These are phyloP conservation scores for Orbilia quercus DNA, from an alignment of 2,329 filamentous ascomycete species.

Conservation along the genomic window DNA sequence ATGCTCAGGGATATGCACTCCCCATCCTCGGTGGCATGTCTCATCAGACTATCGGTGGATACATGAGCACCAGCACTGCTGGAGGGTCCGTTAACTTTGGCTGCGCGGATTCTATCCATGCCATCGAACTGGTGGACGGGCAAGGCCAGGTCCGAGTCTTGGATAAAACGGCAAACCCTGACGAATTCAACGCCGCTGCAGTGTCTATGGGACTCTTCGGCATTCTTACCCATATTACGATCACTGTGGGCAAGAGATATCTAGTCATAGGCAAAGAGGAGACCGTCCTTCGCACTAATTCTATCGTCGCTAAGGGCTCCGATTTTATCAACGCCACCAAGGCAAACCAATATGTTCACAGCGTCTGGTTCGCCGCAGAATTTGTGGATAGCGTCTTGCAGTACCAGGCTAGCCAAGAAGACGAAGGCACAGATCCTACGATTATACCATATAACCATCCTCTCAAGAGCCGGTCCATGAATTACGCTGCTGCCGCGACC, in stretches of 20 bases:
- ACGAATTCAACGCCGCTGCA: slow-evolving; percentile 10
- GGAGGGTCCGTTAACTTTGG: slow-evolving; percentile 9
- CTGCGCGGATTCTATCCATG: slow-evolving; percentile 7
- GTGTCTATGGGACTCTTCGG: slow-evolving; percentile 15
- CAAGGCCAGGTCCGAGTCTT: slow-evolving; percentile 1
- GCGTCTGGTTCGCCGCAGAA: slow-evolving; percentile 12
- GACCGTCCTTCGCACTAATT: slow-evolving; percentile 4
- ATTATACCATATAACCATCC: slow-evolving; percentile 9
- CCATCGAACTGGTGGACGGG: slow-evolving; percentile 5
- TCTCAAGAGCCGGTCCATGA: slow-evolving; percentile 2
- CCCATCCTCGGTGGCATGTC: slow-evolving; percentile 16
- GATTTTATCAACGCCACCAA: not conserved
- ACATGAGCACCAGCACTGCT: slow-evolving; percentile 15
- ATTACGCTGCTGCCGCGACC: slow-evolving; percentile 7
- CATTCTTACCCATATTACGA: slow-evolving; percentile 6
- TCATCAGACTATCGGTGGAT: slow-evolving; percentile 11
- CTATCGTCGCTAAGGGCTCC: not conserved
- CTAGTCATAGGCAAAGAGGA: slow-evolving; percentile 6
- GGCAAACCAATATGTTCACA: slow-evolving; percentile 1
- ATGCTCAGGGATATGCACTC: slow-evolving; percentile 9
- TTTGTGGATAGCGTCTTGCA: slow-evolving; percentile 11
- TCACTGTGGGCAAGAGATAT: slow-evolving; percentile 11
- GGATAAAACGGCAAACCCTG: not conserved
- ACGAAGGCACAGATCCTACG: not conserved
- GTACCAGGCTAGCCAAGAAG: slow-evolving; percentile 1